These are phyloP conservation scores for Linnemannia hyalina DNA, from an alignment of 192 early-diverging fungal species.

Conservation along the genomic window DNA sequence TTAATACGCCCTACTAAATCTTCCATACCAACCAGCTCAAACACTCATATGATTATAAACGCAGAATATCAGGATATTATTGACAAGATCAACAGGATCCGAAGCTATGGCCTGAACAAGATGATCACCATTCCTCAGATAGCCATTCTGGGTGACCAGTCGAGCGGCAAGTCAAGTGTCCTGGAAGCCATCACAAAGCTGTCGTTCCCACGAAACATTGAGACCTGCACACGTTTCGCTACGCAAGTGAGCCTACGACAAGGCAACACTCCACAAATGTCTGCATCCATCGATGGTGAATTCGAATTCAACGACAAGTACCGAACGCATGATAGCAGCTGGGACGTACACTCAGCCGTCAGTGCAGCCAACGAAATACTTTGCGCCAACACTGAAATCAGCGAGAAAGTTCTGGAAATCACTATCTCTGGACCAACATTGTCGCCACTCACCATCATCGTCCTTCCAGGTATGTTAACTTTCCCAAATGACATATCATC, in stretches of 20 bases:
- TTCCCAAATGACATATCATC: too few species aligned
- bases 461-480: slow-evolving; percentile 14
- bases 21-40: too few species aligned
- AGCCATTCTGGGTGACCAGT: slow-evolving; percentile 46
- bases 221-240: slow-evolving; percentile 40
- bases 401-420: slow-evolving; percentile 48
- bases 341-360: slow-evolving; percentile 20
- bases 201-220: slow-evolving; percentile 32
- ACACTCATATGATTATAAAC: not conserved
- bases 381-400: slow-evolving; percentile 35
- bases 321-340: not conserved
- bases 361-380: slow-evolving; percentile 38
- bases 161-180: slow-evolving; percentile 45
- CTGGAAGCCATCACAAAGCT: slow-evolving; percentile 40
- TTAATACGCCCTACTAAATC: too few species aligned
- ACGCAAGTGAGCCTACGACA: slow-evolving; percentile 38
- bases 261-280: slow-evolving; percentile 2
- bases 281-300: slow-evolving; percentile 30
- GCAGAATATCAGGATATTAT: slow-evolving; percentile 30
- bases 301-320: slow-evolving; percentile 23
- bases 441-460: slow-evolving; percentile 50
- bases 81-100: slow-evolving; percentile 48
- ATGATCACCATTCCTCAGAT: slow-evolving; percentile 42
- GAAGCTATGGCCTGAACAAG: slow-evolving; percentile 30
- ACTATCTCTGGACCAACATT: slow-evolving; percentile 43